Base-by-base conservation (phyloP, 2,329 filamentous ascomycete genomes). In the Diaporthe caulivora region DNA sequence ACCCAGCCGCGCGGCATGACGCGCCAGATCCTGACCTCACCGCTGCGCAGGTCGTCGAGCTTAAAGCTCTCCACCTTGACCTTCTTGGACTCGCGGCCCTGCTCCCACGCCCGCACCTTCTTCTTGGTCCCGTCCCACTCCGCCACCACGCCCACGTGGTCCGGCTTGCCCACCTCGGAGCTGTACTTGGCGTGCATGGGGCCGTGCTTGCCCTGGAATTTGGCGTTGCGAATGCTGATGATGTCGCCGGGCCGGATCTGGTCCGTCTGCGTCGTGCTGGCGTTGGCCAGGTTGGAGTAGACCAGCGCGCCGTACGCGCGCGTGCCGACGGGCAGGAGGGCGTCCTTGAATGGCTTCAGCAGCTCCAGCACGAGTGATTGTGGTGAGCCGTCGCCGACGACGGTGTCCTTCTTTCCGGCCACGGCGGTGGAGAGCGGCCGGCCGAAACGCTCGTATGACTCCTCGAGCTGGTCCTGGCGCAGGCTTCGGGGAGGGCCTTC, bases 51-150 rank as follows among this genome's bases (percentile, higher is more conserved):
- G 84, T 99, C 97, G 57, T 95, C 95, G 75, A 99, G 88, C 85
- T 95, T 94, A 85, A 96, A 98, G 84, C 95, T 97, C 87, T 98
- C 96, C 75, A 94, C 86, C 86, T 97, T 97, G 71, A 97, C 92
- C 87, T 98, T 98, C 83, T 93, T 96, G 82, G 92, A 95, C 86
- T 98, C 96, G 18, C 96, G 87, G 0, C 96, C 96, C 81, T 99
- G 97, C 83, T 98, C 97, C 94, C 95, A 98, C 1, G 93, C 95
- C 37, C 95, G 87, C 34, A 99, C 93, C 88, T 98, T 98, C 89
- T 98, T 98, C 90, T 98, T 98, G 53, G 95, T 97, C 3, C 97
- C 97, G 82, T 99, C 97, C 97, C 97, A 99, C 82, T 99, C 97
- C 13, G 95, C 90, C 5, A 99, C 96, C 2, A 99, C 86, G 2